phyloP scores from a whole-genome alignment of 768 basidiomycete species.

The Aureoboletus auriporus region DNA sequence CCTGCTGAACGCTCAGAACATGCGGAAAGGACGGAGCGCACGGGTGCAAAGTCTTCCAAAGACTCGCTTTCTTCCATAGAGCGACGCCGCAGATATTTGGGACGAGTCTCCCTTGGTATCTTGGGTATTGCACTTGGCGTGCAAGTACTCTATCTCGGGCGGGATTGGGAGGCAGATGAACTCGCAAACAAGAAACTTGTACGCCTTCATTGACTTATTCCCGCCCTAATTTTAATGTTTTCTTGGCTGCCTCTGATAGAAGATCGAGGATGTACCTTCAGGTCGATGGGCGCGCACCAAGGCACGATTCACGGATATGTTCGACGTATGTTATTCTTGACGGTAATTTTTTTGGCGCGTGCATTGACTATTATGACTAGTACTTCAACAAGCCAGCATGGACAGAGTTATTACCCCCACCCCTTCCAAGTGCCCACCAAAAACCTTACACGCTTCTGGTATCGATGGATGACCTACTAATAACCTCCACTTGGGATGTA shows the following conservation, averaged over 20 bases:
- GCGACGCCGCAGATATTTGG: constrained; percentile 54
- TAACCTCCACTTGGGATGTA: constrained; percentile 95
- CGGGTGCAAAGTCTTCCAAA: constrained; percentile 76
- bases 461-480: constrained; percentile 87
- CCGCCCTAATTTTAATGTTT: not conserved
- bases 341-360: not conserved
- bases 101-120: constrained; percentile 50
- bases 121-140: constrained; percentile 54
- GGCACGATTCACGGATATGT: constrained; percentile 58
- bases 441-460: constrained; percentile 91
- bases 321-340: constrained; percentile 50
- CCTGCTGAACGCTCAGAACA: constrained; percentile 37
- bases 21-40: constrained; percentile 38
- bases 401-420: constrained; percentile 87
- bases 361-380: constrained; percentile 34
- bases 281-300: constrained; percentile 64
- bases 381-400: constrained; percentile 92
- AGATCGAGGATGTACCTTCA: constrained; percentile 52
- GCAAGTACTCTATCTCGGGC: constrained; percentile 63
- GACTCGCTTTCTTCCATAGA: constrained; percentile 79
- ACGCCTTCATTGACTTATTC: constrained; percentile 22
- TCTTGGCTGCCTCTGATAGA: constrained; percentile 34
- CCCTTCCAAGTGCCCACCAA: constrained; percentile 74
- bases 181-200: constrained; percentile 62
- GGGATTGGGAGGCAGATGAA: constrained; percentile 76